Percentiles rank a stretch among this genome's conserved stretches.
phyloP scores from a whole-genome alignment of 2,329 filamentous ascomycete genomes.

The Aspergillus fructus region DNA sequence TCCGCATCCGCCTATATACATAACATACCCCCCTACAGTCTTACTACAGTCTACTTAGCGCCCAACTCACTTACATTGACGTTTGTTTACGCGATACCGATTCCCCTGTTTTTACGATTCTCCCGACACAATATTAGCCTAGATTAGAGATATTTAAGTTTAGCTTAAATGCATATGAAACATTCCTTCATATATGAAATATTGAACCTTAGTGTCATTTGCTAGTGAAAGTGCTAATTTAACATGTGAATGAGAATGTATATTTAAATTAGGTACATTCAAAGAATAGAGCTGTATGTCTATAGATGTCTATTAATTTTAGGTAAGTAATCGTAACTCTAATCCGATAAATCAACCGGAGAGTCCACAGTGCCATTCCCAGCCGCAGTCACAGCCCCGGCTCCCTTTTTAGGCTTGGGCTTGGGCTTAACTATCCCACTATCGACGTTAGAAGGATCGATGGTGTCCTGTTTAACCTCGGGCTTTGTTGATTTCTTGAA shows the following conservation, averaged over 20 bases:
- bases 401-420: background rate
- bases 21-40: background rate
- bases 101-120: background rate
- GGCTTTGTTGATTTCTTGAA: constrained; percentile 38
- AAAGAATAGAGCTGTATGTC: background rate
- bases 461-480: constrained; percentile 15
- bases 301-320: background rate
- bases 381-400: background rate
- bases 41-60: no score
- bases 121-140: background rate
- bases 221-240: no score
- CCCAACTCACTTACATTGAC: background rate
- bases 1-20: background rate
- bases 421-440: background rate
- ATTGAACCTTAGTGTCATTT: background rate
- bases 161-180: background rate
- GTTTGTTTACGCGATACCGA: background rate
- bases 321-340: background rate
- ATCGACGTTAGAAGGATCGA: background rate
- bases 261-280: background rate
- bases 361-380: background rate
- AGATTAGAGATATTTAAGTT: background rate
- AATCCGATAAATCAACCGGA: constrained; percentile 3
- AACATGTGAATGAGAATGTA: no score
- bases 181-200: background rate